phyloP scores from a whole-genome alignment of 2,329 filamentous ascomycete species.

The Macrophomina phaseolina region DNA sequence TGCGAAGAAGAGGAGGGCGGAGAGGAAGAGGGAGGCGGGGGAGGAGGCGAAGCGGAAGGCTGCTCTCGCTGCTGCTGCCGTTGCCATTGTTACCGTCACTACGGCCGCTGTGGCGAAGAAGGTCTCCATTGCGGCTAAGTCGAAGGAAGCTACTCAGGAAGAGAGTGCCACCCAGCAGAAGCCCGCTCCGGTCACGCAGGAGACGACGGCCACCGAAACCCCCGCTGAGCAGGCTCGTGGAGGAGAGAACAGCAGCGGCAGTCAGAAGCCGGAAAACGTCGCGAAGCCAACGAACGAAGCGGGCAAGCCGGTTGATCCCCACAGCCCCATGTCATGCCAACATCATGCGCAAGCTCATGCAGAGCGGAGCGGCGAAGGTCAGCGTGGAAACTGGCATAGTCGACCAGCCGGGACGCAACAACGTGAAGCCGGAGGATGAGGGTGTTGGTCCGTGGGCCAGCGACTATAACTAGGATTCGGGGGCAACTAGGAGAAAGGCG shows the following conservation, averaged over 20 bases:
- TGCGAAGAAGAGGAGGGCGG: not conserved
- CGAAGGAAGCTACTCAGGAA: not conserved
- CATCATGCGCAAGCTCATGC: no score
- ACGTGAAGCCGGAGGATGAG: no score
- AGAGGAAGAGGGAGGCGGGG: not conserved
- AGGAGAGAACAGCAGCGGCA: not conserved
- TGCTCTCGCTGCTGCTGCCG: not conserved
- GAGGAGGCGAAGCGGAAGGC: not conserved
- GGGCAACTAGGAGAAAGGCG: no score
- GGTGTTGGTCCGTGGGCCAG: no score
- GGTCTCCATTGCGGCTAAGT: not conserved
- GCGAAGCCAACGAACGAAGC: not conserved
- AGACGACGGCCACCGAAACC: not conserved
- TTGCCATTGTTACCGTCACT: no score
- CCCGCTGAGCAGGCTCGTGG: not conserved
- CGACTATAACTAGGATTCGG: no score
- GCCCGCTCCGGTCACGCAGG: not conserved
- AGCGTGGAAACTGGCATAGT: no score
- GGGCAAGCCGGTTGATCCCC: no score
- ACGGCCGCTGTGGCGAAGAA: no score
- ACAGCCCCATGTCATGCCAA: no score
- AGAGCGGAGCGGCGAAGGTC: no score
- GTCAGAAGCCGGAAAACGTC: not conserved
- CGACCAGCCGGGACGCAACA: no score
- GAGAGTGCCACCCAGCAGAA: not conserved